Evolutionary conservation across 306 rosid species (phyloP).

Genomic region (Quercus parvula): DNA sequence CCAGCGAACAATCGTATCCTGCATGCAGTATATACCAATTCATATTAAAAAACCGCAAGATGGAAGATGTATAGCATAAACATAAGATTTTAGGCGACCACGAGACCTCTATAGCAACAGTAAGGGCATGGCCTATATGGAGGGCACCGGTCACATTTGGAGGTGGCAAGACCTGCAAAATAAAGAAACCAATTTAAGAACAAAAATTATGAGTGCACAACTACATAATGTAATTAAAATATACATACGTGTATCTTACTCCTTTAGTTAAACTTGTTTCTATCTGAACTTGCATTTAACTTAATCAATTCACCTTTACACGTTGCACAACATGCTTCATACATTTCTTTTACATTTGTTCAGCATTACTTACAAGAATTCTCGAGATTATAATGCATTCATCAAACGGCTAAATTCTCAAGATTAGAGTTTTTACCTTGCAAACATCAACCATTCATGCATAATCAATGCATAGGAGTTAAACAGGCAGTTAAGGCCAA

Average conservation of each 20-base stretch:
- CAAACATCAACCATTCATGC: not conserved
- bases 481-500: not conserved
- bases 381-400: no score
- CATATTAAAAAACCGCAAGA: not conserved
- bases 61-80: slow-evolving; percentile 7
- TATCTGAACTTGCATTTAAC: not conserved
- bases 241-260: no score
- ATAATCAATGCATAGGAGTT: not conserved
- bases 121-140: slow-evolving; percentile 96
- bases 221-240: no score
- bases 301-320: not conserved
- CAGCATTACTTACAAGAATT: not conserved
- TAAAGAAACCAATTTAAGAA: not conserved
- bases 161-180: slow-evolving; percentile 86
- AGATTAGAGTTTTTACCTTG: not conserved
- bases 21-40: slow-evolving; percentile 25
- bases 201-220: no score
- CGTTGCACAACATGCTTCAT: no score
- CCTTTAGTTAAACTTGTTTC: not conserved
- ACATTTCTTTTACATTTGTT: not conserved
- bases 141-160: slow-evolving; percentile 96
- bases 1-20: slow-evolving; percentile 98
- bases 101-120: slow-evolving; percentile 83
- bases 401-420: not conserved
- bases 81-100: not conserved